Percentiles rank a stretch among this genome's conserved stretches.
These are phyloP conservation scores for Phialophora macrospora DNA, from an alignment of 2,329 filamentous ascomycete genomes.

Conservation along the genomic window DNA sequence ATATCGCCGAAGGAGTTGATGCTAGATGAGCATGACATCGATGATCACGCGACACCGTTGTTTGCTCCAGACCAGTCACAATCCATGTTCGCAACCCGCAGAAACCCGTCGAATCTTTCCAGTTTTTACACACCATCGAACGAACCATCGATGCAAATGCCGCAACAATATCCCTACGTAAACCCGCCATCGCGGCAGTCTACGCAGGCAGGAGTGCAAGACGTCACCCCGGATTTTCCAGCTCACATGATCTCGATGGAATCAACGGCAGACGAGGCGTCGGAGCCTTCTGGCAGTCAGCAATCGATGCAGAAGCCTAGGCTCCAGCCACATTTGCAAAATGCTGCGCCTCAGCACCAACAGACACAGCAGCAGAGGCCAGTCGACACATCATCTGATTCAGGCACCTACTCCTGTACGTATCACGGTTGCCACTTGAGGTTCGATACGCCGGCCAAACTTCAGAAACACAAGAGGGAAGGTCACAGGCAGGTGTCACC, in stretches of 20 bases:
- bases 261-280: conserved; percentile 61
- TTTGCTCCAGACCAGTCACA: conserved; percentile 67
- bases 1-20: conserved; percentile 94
- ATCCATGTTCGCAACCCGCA: conserved; percentile 56
- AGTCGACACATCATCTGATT: conserved; percentile 69
- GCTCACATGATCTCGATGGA: conserved; percentile 66
- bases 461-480: conserved; percentile 96
- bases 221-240: conserved; percentile 62
- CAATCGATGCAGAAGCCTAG: conserved; percentile 42
- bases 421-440: conserved; percentile 88
- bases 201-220: conserved; percentile 44
- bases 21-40: conserved; percentile 78
- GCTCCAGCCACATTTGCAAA: conserved; percentile 26
- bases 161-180: conserved; percentile 39
- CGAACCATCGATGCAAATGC: conserved; percentile 36
- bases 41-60: conserved; percentile 70
- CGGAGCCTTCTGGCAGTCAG: conserved; percentile 37
- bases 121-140: conserved; percentile 43
- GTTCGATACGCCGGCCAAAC: conserved; percentile 82
- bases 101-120: conserved; percentile 42
- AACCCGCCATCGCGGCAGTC: conserved; percentile 39
- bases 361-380: conserved; percentile 64
- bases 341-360: conserved; percentile 40
- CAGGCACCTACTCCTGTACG: conserved; percentile 93
- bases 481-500: conserved; percentile 78